Evolutionary conservation across 2,329 filamentous ascomycete species (phyloP).

Genomic region (Zopfia rhizophila): DNA sequence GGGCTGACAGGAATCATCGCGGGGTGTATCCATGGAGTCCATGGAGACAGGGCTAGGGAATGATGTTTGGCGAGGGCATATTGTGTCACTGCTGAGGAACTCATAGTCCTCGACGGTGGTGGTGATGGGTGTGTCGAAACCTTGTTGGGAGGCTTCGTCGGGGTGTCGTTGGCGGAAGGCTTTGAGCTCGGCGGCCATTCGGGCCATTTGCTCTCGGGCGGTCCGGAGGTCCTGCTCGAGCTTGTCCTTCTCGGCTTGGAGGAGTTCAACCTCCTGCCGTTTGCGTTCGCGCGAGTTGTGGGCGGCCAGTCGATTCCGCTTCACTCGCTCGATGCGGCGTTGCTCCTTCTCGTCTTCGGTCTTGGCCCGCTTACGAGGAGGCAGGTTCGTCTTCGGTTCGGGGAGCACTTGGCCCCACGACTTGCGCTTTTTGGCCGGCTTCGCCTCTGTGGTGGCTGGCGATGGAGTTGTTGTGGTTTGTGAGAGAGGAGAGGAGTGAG

Average conservation of each 20-base stretch:
- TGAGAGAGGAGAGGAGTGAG: constrained; percentile 29
- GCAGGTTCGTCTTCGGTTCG: constrained; percentile 94
- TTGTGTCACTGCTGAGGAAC: constrained; percentile 34
- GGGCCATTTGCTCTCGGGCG: constrained; percentile 61
- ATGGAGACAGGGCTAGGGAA: constrained; percentile 45
- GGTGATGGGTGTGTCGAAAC: constrained; percentile 29
- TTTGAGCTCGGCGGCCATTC: constrained; percentile 61
- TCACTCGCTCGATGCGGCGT: constrained; percentile 94
- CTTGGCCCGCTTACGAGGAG: constrained; percentile 96
- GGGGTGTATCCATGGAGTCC: constrained; percentile 52
- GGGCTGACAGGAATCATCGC: constrained; percentile 49
- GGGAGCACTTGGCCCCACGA: constrained; percentile 98
- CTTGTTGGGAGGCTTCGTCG: constrained; percentile 34
- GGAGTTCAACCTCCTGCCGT: constrained; percentile 86
- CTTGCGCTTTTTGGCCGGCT: constrained; percentile 90
- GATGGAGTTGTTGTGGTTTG: constrained; percentile 31
- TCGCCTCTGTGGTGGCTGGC: constrained; percentile 51
- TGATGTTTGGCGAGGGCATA: constrained; percentile 48
- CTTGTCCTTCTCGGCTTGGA: constrained; percentile 72
- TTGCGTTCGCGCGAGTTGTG: constrained; percentile 97
- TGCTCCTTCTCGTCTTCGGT: constrained; percentile 99
- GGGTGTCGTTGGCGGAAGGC: constrained; percentile 47
- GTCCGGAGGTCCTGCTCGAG: constrained; percentile 73
- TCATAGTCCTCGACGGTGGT: constrained; percentile 35
- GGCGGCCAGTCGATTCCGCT: constrained; percentile 93